Evolutionary conservation across 495 filamentous ascomycete genomes (phyloP), one percentile per base, ranked within the genome.

Genomic region (Aspergillus leporis): DNA sequence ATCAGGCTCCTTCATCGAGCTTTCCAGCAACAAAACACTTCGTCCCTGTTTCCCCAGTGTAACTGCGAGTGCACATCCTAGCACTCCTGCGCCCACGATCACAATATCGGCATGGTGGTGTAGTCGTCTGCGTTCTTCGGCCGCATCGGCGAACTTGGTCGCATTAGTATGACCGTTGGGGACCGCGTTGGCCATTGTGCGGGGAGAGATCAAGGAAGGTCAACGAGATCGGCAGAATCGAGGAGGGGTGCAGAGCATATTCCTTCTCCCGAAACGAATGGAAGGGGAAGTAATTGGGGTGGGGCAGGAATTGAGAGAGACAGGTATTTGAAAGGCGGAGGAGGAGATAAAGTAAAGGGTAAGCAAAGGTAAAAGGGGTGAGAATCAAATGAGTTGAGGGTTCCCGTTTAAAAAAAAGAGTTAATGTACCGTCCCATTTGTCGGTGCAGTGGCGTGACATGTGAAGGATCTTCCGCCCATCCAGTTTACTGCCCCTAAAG

Each of bases 1-100:
- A 77, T 98, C 91, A 13, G 94, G 94, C 76, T 97, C 90, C 74
- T 93, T 92, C 70, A 97, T 77, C 72, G 88, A 93, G 61, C 81
- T 80, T 74, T 98, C 94, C 21, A 98, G 83, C 51, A 98, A 77
- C n/a, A 96, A 82, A 16, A 98, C 92, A 68, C 87, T 93, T 36
- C 94, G 86, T 13, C 92, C 92, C 72, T 98, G 95, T 38, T 93
- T 83, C 30, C 92, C 88, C 48, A 89, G 83, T 6, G 95, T 86
- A n/a, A 92, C 80, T 5, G 95, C 92, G 62, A 92, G 76, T 7
- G 94, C 91, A 70, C 91, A 95, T 19, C 94, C 94, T 43, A 96
- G 81, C 55, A 98, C 81, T 51, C 94, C 94, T 0, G 91, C 94
- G 61, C 94, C 94, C 21, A 98, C 86, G 47, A 98, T 87, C 30